These are phyloP conservation scores for Fusarium acutatum DNA, from an alignment of 2,329 filamentous ascomycete species.

Conservation along the genomic window DNA sequence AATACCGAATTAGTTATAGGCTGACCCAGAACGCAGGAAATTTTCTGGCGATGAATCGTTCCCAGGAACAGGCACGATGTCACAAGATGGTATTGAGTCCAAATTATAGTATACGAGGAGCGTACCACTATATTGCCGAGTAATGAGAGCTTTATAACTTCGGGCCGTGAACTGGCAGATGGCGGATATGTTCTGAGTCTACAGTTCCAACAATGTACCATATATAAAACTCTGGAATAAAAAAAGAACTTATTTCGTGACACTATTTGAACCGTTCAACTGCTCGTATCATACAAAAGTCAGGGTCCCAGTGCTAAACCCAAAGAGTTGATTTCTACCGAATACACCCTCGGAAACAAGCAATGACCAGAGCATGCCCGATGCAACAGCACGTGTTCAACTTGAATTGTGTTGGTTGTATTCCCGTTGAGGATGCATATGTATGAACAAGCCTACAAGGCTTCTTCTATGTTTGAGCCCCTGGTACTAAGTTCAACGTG, in stretches of 20 bases:
- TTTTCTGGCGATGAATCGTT: conserved; percentile 69
- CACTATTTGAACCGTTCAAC: not conserved
- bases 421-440: not conserved
- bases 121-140: conserved; percentile 1
- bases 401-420: not conserved
- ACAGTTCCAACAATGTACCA: conserved; percentile 14
- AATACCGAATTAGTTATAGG: conserved; percentile 8
- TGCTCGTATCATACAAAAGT: not conserved
- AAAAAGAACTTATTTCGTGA: not conserved
- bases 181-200: not conserved
- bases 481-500: not conserved
- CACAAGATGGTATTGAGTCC: conserved; percentile 40
- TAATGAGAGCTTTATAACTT: not conserved
- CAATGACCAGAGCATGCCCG: not conserved
- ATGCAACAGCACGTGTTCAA: not conserved
- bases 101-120: conserved; percentile 43
- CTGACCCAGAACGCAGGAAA: conserved; percentile 43
- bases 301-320: not conserved
- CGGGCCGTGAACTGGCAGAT: not conserved
- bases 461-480: not conserved
- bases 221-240: conserved; percentile 2
- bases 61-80: conserved; percentile 50
- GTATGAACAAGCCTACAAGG: not conserved
- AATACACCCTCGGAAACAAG: not conserved
- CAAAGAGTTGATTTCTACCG: not conserved